Base-by-base conservation (phyloP, 129 eudicot genomes). In the Tagetes erecta region DNA sequence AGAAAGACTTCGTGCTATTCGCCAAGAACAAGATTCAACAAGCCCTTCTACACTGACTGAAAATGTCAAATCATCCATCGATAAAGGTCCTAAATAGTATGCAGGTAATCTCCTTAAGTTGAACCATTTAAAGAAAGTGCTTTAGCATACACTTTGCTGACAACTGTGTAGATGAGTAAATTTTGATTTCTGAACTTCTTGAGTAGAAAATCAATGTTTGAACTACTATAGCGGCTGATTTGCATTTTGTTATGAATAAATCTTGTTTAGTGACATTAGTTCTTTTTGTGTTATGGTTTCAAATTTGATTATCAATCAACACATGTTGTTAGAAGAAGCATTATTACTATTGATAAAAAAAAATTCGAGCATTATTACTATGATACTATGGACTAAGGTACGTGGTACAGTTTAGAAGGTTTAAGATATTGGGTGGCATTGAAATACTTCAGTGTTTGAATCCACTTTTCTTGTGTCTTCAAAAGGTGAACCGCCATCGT, bases 401-500 rank as follows among this genome's bases (percentile, higher is more conserved):
- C 83, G 81, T 93, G 96, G 81, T 90, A 94, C 82, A 88, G 63
- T 62, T 86, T 90, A 7, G 97, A 94, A 13, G 97, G 93, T 34
- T 88, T 90, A 59, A 94, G 83, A 83, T 82, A 78, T 77, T 81
- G 79, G 35, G 98, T 90, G 58, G 75, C 97, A 79, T 88, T 94
- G 76, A 94, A 94, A 58, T 90, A 94, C 27, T 76, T 60, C 66
- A 94, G 77, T 12, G 98, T 90, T 36, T 59, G 80, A 62, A 94
- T 83, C 98, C 98, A 94, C 86, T 88, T 90, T 72, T 90, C 96
- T 64, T 83, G 97, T 27, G 70, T 88, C 93, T 94, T 94, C 82
- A 94, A 72, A 55, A 88, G 84, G 69, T 94, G 98, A 47, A 90
- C 97, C 0, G 92, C 97, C 45, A 88, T 80, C 0, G 98, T 94